Evolutionary conservation across 768 basidiomycete species (phyloP), one percentile per base, ranked within the genome.

Genomic region (Phaffia tasmanica): DNA sequence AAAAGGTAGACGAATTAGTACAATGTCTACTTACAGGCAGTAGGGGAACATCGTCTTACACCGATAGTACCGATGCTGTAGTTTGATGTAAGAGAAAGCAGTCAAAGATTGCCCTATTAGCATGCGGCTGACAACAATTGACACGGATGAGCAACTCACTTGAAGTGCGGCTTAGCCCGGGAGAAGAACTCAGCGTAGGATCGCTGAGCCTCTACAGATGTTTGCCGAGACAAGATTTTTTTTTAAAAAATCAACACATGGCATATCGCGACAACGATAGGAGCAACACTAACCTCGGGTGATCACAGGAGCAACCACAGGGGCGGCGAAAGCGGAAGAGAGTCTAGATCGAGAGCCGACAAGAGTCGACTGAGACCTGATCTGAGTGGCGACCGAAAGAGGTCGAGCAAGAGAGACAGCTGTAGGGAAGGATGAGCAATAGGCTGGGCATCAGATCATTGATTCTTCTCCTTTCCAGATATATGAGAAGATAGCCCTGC

Each of bases 31-130:
- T 21, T 21, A 61, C 29, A 51, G 8, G n/a, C 19, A 29, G 19
- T 18, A 25, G 30, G 1, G 9, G 27, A 69, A 11, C 11, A 5
- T 42, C 35, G 11, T 42, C 75, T 49, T 62, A 77, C 76, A 47
- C 77, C 77, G 69, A 77, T 77, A 55, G 77, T 77, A 68, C 77
- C 77, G 72, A 77, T 77, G 73, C 76, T 76, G 63, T 8, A 35
- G n/a, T 29, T n/a, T 30, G 15, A n/a, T 15, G 32, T 14, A 30
- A 48, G 21, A 23, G 5, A 27, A 35, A 61, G 35, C 11, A 11
- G 35, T 42, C 35, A 42, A 42, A 1, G 19, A 21, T 23, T 1
- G 21, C 49, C 57, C 63, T 59, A 55, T 58, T 29, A 35, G 16
- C 14, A 63, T 35, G 2, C 14, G 49, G 32, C 27, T n/a, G 16